phyloP scores from a whole-genome alignment of 2,329 filamentous ascomycete species.

The Aureobasidium pullulans region DNA sequence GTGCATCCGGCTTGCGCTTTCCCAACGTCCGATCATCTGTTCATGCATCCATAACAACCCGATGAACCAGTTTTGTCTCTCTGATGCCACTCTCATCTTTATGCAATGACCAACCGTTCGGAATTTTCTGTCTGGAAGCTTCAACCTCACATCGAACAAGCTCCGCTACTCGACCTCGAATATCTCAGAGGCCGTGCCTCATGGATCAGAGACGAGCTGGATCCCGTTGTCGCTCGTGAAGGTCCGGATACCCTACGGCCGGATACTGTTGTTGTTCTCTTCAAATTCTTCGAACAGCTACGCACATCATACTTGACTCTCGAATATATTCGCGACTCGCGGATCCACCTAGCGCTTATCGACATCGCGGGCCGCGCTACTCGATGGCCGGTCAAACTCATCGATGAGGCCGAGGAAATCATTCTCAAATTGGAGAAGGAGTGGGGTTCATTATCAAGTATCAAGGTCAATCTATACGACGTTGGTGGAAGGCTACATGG shows the following conservation, averaged over 20 bases:
- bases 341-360: constrained; percentile 39
- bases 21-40: background rate
- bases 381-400: constrained; percentile 39
- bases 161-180: constrained; percentile 15
- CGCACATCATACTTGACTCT: constrained; percentile 25
- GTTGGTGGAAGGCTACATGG: constrained; percentile 37
- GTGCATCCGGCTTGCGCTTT: background rate
- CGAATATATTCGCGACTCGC: constrained; percentile 33
- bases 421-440: constrained; percentile 31
- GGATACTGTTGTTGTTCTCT: constrained; percentile 38
- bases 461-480: constrained; percentile 36
- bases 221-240: constrained; percentile 38
- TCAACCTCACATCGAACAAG: background rate
- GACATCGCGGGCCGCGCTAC: constrained; percentile 39
- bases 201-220: constrained; percentile 44
- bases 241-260: constrained; percentile 36
- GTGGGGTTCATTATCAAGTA: constrained; percentile 31
- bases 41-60: background rate
- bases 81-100: background rate
- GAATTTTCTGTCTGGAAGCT: background rate
- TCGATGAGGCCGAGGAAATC: constrained; percentile 38
- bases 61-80: background rate
- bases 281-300: constrained; percentile 31
- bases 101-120: background rate
- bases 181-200: constrained; percentile 30